Conservation (phyloP, 1,139 yeast species). For the Nematodospora anomalae region DNA sequence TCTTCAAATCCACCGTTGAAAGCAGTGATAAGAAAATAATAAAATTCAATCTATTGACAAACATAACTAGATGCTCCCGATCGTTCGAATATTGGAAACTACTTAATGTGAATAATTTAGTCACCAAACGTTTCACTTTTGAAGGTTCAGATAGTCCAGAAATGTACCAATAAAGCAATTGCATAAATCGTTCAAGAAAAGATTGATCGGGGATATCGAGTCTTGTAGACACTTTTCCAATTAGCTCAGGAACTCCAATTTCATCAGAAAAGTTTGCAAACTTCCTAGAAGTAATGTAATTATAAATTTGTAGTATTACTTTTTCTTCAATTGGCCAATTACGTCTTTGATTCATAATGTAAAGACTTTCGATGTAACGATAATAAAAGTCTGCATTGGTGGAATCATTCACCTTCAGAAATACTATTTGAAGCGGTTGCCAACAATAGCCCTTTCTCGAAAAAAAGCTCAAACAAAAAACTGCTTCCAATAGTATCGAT, state of each 20-base stretch:
- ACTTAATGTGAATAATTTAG: conserved; percentile 42
- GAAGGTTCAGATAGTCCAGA: conserved; percentile 29
- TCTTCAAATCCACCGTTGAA: conserved; percentile 34
- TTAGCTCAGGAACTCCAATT: conserved; percentile 22
- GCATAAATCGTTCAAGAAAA: conserved; percentile 41
- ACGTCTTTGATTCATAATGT: conserved; percentile 25
- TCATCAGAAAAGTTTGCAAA: conserved; percentile 45
- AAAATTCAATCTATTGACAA: conserved; percentile 40
- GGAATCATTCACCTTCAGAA: conserved; percentile 7
- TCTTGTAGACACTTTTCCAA: conserved; percentile 28
- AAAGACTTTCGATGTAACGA: conserved; percentile 32
- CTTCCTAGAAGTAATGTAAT: conserved; percentile 30
- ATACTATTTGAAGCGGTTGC: conserved; percentile 13
- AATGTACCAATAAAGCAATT: conserved; percentile 33
- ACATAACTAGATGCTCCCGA: conserved; percentile 31
- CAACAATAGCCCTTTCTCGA: conserved; percentile 10
- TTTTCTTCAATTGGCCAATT: conserved; percentile 43
- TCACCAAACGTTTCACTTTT: conserved; percentile 34
- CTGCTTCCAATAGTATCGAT: conserved; percentile 12
- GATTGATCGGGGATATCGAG: conserved; percentile 35
- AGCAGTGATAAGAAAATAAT: conserved; percentile 34
- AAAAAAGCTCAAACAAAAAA: conserved; percentile 16
- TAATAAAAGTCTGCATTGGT: conserved; percentile 19
- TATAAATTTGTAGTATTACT: conserved; percentile 30
- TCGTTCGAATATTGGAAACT: conserved; percentile 30